Base-by-base conservation (phyloP, 305 asterid genomes). In the Solanum aculeatissimum region DNA sequence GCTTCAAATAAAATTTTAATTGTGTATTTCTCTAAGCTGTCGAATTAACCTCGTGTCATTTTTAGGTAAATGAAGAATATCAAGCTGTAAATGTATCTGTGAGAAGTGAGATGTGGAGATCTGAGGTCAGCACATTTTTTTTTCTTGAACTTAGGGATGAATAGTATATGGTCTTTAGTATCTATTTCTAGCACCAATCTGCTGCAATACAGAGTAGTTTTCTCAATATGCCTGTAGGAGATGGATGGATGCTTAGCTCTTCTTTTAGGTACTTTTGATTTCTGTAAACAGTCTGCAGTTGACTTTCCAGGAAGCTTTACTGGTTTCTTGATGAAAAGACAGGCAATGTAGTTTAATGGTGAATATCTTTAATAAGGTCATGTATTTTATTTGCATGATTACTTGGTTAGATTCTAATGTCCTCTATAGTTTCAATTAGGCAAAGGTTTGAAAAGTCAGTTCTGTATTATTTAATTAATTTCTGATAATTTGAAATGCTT, bases 1-100 rank as follows among this genome's bases (percentile, higher is more conserved):
- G 81, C 87, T 84, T 86, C 77, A 21, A 23, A 62, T 51, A 58
- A 80, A 42, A 60, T 68, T 68, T 58, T 81, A 47, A 16, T 70
- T 35, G 42, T 40, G 21, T 58, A 85, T 42, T 63, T 58, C 84
- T 81, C 51, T 82, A 85, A 80, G 80, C 45, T 62, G 21, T 47
- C 60, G 23, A 62, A 83, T 87, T 85, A 55, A 89, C 68, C 55
- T 54, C 49, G 12, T 65, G 75, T 66, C 85, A 54, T 87, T 21
- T 90, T 86, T 87, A 97, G 99, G 98, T 94, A 83, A 97, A 92
- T 21, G 97, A 93, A 90, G 99, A 95, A 84, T 93, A 93, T 88
- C 99, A 97, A 89, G 98, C 98, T 88, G 99, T 95, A 83, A 97
- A 95, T 90, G 98, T 97, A 60, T 92, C 98, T 84, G 96, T 93